Percentiles rank a stretch among this genome's conserved stretches.
Conservation (phyloP, 805 yeast genomes). For the Vanderwaltozyma yarrowii region DNA sequence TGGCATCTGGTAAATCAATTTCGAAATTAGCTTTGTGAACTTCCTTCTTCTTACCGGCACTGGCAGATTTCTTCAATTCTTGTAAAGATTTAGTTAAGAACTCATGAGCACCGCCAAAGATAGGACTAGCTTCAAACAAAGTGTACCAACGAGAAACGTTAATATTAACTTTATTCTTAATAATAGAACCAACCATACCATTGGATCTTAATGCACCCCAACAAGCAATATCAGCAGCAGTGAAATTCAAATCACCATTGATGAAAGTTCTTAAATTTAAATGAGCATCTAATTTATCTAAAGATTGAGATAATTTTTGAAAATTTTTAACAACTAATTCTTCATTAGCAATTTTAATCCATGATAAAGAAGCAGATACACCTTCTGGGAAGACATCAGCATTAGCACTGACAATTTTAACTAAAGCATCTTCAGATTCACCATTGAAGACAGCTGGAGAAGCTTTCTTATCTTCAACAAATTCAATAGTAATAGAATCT, state of each 20-base stretch:
- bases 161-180: constrained; percentile 73
- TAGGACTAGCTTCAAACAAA: constrained; percentile 54
- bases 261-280: constrained; percentile 78
- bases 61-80: constrained; percentile 64
- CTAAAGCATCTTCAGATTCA: constrained; percentile 36
- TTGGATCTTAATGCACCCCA: constrained; percentile 95
- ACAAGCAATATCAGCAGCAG: constrained; percentile 74
- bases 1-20: constrained; percentile 85
- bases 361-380: constrained; percentile 27
- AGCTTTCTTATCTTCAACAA: constrained; percentile 63
- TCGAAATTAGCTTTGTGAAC: constrained; percentile 91
- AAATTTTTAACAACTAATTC: constrained; percentile 76
- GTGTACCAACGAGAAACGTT: constrained; percentile 93
- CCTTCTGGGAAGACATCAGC: constrained; percentile 33
- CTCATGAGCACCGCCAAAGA: constrained; percentile 63
- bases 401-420: constrained; percentile 40
- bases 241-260: constrained; percentile 47
- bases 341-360: constrained; percentile 59
- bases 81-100: constrained; percentile 54
- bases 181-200: constrained; percentile 82
- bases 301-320: constrained; percentile 66
- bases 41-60: constrained; percentile 65
- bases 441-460: constrained; percentile 41
- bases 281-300: constrained; percentile 74
- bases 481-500: constrained; percentile 47